Evolutionary conservation across 163 green algal genomes (phyloP).

Genomic region (Chlorella variabilis): DNA sequence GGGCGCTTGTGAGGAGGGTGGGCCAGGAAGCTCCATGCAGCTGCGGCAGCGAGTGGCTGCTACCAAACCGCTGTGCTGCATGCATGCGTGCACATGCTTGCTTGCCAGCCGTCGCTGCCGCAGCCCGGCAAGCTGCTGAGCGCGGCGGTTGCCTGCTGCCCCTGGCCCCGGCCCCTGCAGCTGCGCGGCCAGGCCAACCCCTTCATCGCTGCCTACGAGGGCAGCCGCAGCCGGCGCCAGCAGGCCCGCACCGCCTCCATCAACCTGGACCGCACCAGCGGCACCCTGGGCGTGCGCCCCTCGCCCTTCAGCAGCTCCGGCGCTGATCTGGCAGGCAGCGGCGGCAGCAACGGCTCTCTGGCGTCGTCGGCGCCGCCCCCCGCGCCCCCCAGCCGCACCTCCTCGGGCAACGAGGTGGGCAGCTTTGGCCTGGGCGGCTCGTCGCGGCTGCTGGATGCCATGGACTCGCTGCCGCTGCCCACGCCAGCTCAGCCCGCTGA

Average conservation of each 20-base stretch:
- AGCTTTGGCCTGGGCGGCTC: not conserved
- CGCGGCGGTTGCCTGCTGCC: not conserved
- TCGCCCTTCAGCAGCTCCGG: not conserved
- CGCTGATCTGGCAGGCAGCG: not conserved
- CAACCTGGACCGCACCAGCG: not conserved
- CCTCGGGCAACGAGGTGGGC: not conserved
- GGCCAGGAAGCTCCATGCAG: not conserved
- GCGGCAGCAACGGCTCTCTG: not conserved
- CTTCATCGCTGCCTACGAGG: conserved; percentile 42
- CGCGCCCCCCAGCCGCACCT: not conserved
- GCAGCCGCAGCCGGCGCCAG: conserved; percentile 32
- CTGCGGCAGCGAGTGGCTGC: not conserved
- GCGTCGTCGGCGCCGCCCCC: not conserved
- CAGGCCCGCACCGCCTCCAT: not conserved
- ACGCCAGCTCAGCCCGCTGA: conserved; percentile 33
- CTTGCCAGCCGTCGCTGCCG: not conserved
- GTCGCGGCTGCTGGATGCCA: not conserved
- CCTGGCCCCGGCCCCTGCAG: conserved; percentile 29
- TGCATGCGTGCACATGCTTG: too few relatives aligned
- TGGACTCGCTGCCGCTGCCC: conserved; percentile 27
- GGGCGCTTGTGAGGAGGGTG: not conserved
- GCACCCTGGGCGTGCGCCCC: not conserved
- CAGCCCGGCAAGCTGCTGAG: not conserved
- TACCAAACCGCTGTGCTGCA: not conserved
- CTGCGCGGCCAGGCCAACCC: conserved; percentile 50